Evolutionary conservation across 2,329 filamentous ascomycete genomes (phyloP).

Genomic region (Pestalotiopsis sp.): DNA sequence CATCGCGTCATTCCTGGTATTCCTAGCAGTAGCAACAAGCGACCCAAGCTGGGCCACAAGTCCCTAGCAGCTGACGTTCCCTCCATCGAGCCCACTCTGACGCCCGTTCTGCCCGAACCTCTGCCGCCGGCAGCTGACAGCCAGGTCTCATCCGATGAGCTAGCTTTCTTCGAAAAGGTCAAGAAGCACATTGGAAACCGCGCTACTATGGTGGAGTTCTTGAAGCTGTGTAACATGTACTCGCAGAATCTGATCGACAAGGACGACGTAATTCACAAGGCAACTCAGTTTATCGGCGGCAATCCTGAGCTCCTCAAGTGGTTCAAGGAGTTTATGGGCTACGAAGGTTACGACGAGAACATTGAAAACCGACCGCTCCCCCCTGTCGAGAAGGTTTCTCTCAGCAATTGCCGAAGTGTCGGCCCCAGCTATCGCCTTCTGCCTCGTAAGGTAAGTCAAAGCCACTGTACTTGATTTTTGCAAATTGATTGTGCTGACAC

Average conservation of each 20-base stretch:
- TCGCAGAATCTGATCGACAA: conserved; percentile 91
- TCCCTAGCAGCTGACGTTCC: conserved; percentile 60
- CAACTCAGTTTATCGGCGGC: conserved; percentile 81
- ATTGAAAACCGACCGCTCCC: conserved; percentile 78
- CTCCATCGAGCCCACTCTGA: conserved; percentile 80
- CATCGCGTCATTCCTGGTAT: conserved; percentile 36
- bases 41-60: conserved; percentile 74
- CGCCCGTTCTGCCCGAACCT: conserved; percentile 85
- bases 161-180: conserved; percentile 92
- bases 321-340: conserved; percentile 83
- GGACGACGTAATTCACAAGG: conserved; percentile 79
- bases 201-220: conserved; percentile 89
- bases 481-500: neutral
- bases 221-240: conserved; percentile 96
- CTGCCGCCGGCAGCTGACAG: conserved; percentile 74
- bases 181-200: conserved; percentile 97
- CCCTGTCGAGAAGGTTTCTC: conserved; percentile 79
- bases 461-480: neutral
- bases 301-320: conserved; percentile 87
- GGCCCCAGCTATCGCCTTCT: conserved; percentile 94
- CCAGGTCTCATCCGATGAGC: conserved; percentile 79
- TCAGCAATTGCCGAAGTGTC: conserved; percentile 94
- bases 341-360: conserved; percentile 74
- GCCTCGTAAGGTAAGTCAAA: conserved; percentile 67
- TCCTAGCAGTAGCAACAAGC: conserved; percentile 53